Percentiles rank a stretch among this genome's conserved stretches.
Evolutionary conservation across 164 flowering plant genomes (phyloP).

Genomic region (Umbilicus rupestris): DNA sequence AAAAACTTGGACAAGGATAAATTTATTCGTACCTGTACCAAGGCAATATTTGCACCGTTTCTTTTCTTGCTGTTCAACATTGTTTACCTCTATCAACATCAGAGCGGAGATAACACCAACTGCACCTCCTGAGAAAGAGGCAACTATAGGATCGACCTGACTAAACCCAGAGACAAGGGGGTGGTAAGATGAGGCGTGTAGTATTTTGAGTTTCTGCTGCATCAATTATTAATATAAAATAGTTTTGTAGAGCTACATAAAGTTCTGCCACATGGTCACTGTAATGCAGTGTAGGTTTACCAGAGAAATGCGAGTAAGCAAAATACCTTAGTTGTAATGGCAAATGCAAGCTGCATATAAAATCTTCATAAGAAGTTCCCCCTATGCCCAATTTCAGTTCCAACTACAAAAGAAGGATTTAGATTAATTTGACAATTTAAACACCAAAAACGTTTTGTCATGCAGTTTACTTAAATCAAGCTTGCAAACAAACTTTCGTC

Average conservation of each 20-base stretch:
- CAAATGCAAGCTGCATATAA: conserved; percentile 71
- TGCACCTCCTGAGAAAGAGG: conserved; percentile 92
- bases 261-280: neutral
- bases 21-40: conserved; percentile 57
- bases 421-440: neutral
- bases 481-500: no score
- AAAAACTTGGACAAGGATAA: neutral
- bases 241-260: neutral
- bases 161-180: conserved; percentile 26
- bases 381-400: conserved; percentile 87
- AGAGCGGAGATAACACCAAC: conserved; percentile 89
- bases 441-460: neutral
- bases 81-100: conserved; percentile 82
- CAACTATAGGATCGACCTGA: conserved; percentile 95
- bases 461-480: no score
- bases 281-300: neutral
- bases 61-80: conserved; percentile 84
- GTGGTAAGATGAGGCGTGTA: neutral
- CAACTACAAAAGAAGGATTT: conserved; percentile 36
- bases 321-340: conserved; percentile 76
- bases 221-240: neutral
- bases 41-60: conserved; percentile 82
- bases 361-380: conserved; percentile 86
- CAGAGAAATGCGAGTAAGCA: neutral
- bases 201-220: neutral